These are phyloP conservation scores for Trichoderma endophyticum DNA, from an alignment of 2,329 filamentous ascomycete species.

Conservation along the genomic window DNA sequence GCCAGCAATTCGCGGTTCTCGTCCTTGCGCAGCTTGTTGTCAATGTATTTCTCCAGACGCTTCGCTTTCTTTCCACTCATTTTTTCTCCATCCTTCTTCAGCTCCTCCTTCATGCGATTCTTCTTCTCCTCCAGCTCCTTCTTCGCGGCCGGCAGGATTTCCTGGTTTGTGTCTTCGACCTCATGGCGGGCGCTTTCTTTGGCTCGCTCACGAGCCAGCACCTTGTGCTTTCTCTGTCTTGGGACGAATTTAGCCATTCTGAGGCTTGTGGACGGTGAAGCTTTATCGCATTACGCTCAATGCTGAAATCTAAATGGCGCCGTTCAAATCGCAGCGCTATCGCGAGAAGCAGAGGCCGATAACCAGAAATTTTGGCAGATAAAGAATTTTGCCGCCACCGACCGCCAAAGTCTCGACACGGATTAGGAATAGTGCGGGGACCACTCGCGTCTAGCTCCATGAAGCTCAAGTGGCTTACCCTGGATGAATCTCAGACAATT, in stretches of 20 bases:
- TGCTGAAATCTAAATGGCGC: constrained; percentile 18
- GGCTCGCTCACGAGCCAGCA: constrained; percentile 60
- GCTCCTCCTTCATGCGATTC: constrained; percentile 52
- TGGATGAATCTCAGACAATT: neutral
- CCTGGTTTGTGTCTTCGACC: constrained; percentile 37
- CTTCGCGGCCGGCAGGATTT: constrained; percentile 41
- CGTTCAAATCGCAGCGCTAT: constrained; percentile 4
- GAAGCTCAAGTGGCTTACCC: constrained; percentile 9
- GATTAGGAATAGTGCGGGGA: constrained; percentile 37
- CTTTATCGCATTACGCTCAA: constrained; percentile 21
- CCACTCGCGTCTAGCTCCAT: neutral
- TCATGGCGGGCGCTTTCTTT: constrained; percentile 42
- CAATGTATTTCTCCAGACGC: constrained; percentile 67
- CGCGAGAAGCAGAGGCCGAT: neutral
- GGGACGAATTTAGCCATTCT: constrained; percentile 58
- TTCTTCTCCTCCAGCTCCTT: constrained; percentile 53
- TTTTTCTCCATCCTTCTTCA: constrained; percentile 50
- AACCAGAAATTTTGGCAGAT: constrained; percentile 35
- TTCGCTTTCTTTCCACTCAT: constrained; percentile 65
- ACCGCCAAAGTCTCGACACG: constrained; percentile 35
- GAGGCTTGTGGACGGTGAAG: neutral
- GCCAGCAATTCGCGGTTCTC: constrained; percentile 82
- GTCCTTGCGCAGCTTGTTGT: constrained; percentile 91
- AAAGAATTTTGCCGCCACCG: constrained; percentile 34
- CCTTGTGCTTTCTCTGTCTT: constrained; percentile 65